Conservation (phyloP, 1,284 basidiomycete genomes). For the Boletus sp. region DNA sequence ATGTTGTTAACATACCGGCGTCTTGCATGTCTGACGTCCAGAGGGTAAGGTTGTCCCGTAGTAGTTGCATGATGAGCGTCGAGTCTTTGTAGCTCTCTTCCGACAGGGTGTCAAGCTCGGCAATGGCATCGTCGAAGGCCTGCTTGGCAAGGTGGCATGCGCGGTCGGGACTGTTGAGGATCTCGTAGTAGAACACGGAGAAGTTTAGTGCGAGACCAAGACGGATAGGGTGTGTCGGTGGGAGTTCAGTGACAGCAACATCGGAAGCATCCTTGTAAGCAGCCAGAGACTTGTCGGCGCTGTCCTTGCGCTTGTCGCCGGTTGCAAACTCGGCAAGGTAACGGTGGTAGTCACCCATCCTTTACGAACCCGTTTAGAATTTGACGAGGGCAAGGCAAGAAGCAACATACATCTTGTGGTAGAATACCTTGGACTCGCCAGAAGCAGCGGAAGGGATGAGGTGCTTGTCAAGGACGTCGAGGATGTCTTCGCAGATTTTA, state of each 20-base stretch:
- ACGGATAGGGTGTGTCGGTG: slow-evolving; percentile 98
- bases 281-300: slow-evolving; percentile 97
- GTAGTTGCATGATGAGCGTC: slow-evolving; percentile 97
- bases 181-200: slow-evolving; percentile 99
- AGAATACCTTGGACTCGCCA: slow-evolving; percentile 99
- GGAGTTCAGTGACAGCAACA: slow-evolving; percentile 95
- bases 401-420: slow-evolving; percentile 94
- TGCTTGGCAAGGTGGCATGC: slow-evolving; percentile 99
- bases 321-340: slow-evolving; percentile 99
- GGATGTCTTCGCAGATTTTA: slow-evolving; percentile 99
- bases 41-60: slow-evolving; percentile 97
- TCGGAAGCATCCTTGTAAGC: slow-evolving; percentile 99
- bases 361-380: slow-evolving; percentile 31
- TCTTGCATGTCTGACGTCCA: slow-evolving; percentile 99
- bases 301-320: slow-evolving; percentile 97
- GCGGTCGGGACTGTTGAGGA: slow-evolving; percentile 98
- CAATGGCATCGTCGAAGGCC: slow-evolving; percentile 99
- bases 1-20: slow-evolving; percentile 57
- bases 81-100: slow-evolving; percentile 99
- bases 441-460: slow-evolving; percentile 97
- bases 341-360: slow-evolving; percentile 99
- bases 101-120: slow-evolving; percentile 98
- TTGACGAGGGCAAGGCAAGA: not conserved
- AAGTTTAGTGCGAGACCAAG: slow-evolving; percentile 99
- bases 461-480: slow-evolving; percentile 98